Evolutionary conservation across 352 stramenopile genomes (phyloP).

Genomic region (Pythium grandisporangium): DNA sequence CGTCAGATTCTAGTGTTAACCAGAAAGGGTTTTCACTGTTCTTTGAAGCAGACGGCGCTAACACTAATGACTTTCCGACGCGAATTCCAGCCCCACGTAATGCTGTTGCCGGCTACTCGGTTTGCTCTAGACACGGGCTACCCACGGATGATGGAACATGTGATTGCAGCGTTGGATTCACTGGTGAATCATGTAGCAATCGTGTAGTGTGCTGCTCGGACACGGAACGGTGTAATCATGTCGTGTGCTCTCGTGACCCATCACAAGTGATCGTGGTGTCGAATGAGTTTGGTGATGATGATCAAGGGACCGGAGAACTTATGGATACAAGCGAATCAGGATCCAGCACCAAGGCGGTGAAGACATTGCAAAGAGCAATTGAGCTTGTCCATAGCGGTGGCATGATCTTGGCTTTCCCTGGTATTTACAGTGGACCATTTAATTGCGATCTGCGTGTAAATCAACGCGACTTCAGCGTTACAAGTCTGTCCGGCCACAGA

Average conservation of each 20-base stretch:
- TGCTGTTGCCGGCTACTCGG: background rate
- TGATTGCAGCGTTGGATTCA: constrained; percentile 59
- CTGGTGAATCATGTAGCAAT: constrained; percentile 55
- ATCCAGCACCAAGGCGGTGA: constrained; percentile 38
- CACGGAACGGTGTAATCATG: constrained; percentile 19
- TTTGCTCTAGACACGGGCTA: constrained; percentile 32
- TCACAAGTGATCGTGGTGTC: constrained; percentile 40
- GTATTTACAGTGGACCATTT: constrained; percentile 20
- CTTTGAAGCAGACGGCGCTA: constrained; percentile 25
- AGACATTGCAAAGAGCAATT: constrained; percentile 28
- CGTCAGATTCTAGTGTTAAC: constrained; percentile 29
- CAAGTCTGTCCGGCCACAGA: constrained; percentile 30
- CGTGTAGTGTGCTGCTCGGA: constrained; percentile 49
- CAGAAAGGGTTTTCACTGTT: constrained; percentile 31
- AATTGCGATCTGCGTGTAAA: constrained; percentile 25
- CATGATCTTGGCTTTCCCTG: constrained; percentile 51
- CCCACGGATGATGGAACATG: constrained; percentile 23
- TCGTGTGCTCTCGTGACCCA: constrained; percentile 24
- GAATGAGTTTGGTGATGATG: constrained; percentile 37
- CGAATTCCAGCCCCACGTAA: constrained; percentile 23
- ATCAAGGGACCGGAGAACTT: constrained; percentile 33
- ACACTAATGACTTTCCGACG: background rate
- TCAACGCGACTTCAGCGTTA: constrained; percentile 17
- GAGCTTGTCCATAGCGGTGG: constrained; percentile 17
- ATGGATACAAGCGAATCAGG: constrained; percentile 46